Evolutionary conservation across 495 filamentous ascomycete genomes (phyloP), one percentile per base, ranked within the genome.

Genomic region (Podospora didyma): DNA sequence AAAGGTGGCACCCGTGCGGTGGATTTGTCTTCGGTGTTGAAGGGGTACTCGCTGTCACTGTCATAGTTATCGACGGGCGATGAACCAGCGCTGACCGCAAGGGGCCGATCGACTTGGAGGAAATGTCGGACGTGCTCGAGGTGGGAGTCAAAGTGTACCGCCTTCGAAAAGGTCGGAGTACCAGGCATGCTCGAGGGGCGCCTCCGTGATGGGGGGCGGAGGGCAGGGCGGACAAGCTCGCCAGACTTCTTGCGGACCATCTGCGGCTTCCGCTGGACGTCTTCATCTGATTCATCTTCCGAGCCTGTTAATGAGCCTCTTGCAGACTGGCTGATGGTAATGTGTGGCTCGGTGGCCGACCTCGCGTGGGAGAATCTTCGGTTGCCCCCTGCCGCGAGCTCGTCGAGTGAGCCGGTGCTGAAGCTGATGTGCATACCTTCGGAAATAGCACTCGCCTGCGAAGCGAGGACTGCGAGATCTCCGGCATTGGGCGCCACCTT

Each of bases 161-260:
- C 88, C 70, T 98, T 98, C 34, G 88, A 85, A 68, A 91, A 97
- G 0, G 92, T 95, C 0, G 94, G 94, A 6, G 94, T 98, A 12
- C 95, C 95, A 7, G 94, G 94, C 91, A 97, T 95, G 71, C 93
- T 97, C 0, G 89, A 96, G 1, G 92, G 92, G 42, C 95, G 86
- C 57, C 90, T 81, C 48, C 84, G 80, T 2, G 86, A 88, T 5
- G 89, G 72, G 23, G 87, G 85, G 49, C 93, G 86, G 41, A 98
- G 79, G 1, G 94, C 96, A 5, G 94, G 96, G 60, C 93, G 86
- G 50, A 98, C 94, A 49, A 97, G 81, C 71, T 98, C 94, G 22
- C 94, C 94, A 39, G 94, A 97, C 79, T 98, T 98, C 79, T 98
- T 98, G 54, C 94, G 85, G 51, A 98, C 85, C 86, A 97, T 90